Base-by-base conservation (phyloP, 495 filamentous ascomycete species). In the Bombardia bombarda region DNA sequence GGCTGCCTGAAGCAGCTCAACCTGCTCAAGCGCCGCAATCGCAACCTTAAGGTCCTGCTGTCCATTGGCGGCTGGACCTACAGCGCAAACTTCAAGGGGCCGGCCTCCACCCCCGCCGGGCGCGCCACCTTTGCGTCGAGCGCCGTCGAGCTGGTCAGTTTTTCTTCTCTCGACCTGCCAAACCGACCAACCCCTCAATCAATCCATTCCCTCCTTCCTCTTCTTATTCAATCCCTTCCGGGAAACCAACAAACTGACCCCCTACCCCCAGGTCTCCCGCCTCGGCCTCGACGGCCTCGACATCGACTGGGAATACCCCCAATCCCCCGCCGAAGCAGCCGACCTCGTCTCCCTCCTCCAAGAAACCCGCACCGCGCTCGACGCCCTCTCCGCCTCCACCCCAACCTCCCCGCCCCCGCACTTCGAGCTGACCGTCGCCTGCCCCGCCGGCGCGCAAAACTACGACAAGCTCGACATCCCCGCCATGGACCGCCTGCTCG, bases 41-140 rank as follows among this genome's bases (percentile, higher is more conserved):
- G 92, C 41, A 82, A 93, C 58, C 68, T 98, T 34, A 96, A 97
- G 65, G 74, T 94, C 5, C 73, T 97, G 8, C 78, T 99, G 10
- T 93, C 86, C 35, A 92, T 99, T 49, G 92, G 92, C 46, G 92
- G 92, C 22, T 97, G 93, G 92, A 95, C 90, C 0, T 97, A 96
- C 61, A 86, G 84, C 39, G 62, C 77, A 56, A 93, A 95, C 63
- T 95, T 99, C 59, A 72, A 77, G 16, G 72, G 71, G 30, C 86
- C 89, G 0, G 78, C 84, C 3, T 81, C 78, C 2, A 84, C 79
- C 0, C 66, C 69, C 0, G 57, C 66, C n/a, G 85, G 77, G 18
- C 73, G 77, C 28, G 62, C 66, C n/a, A 73, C 42, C 1, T 93
- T 95, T 66, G 89, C 86, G 10, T 60, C 67, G 12, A 75, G 73